A percentile compares a stretch with the other conserved stretches of the same genome.
phyloP scores from a whole-genome alignment of 192 early-diverging fungal species.

The Podila verticillata region DNA sequence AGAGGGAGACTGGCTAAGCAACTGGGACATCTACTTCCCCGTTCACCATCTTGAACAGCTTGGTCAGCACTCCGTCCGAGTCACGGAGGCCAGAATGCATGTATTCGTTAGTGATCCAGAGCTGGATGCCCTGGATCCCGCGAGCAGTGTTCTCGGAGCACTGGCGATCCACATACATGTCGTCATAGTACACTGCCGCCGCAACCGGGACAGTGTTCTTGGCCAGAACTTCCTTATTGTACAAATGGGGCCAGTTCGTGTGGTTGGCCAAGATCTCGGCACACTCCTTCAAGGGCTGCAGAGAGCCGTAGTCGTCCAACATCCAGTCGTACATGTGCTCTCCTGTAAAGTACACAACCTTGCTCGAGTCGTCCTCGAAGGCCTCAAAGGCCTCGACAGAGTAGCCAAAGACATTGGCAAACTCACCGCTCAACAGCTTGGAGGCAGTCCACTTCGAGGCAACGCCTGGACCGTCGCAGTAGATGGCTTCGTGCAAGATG shows the following conservation, averaged over 20 bases:
- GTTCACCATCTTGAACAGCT: slow-evolving; percentile 65
- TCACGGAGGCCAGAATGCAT: slow-evolving; percentile 71
- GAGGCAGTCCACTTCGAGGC: slow-evolving; percentile 72
- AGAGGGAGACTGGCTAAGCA: background rate
- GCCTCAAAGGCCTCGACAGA: slow-evolving; percentile 55
- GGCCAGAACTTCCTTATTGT: slow-evolving; percentile 57
- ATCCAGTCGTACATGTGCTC: slow-evolving; percentile 78
- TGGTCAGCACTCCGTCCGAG: slow-evolving; percentile 59
- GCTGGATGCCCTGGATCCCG: slow-evolving; percentile 61
- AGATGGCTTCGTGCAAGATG: slow-evolving; percentile 73
- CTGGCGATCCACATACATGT: slow-evolving; percentile 75
- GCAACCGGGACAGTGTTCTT: slow-evolving; percentile 65
- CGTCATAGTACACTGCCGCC: slow-evolving; percentile 73
- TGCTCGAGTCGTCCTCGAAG: slow-evolving; percentile 55
- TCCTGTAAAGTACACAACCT: slow-evolving; percentile 70
- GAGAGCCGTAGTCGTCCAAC: slow-evolving; percentile 75
- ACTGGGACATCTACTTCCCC: slow-evolving; percentile 57
- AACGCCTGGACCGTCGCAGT: slow-evolving; percentile 64
- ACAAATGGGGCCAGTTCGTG: slow-evolving; percentile 64
- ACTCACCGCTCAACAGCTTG: slow-evolving; percentile 55
- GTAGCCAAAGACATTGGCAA: slow-evolving; percentile 49
- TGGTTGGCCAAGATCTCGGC: slow-evolving; percentile 67
- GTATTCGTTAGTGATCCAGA: slow-evolving; percentile 77
- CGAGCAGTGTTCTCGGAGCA: slow-evolving; percentile 67
- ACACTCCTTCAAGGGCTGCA: slow-evolving; percentile 65